Evolutionary conservation across 176 grass and related monocot genomes (phyloP), one percentile per base, ranked within the genome.

Genomic region (Raddia distichophylla): DNA sequence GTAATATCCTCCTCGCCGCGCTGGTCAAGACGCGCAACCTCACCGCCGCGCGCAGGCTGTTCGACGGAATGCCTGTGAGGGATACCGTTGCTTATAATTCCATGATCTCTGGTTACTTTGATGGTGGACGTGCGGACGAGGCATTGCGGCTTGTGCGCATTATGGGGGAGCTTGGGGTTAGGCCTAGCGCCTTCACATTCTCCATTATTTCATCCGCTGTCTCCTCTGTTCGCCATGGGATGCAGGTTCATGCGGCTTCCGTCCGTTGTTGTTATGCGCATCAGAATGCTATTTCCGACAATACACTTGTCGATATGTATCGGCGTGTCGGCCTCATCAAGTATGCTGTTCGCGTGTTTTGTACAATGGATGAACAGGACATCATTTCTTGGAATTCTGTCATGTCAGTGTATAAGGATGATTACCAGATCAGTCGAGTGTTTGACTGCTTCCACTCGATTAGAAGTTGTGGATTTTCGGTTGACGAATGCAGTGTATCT

Each of bases 251-350:
- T 20, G 90, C 86, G 1, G 77, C 88, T 18, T 75, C 80, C 5
- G 32, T 85, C 59, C 92, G 92, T n/a, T 68, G 80, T 9, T 72
- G 84, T 32, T 89, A 79, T 15, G 67, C 68, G 37, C 82, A 74
- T 61, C 13, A n/a, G 27, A 89, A 79, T 60, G 34, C 48, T 57
- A 78, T 93, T 0, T 84, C 93, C 3, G 70, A 83, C 43, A 98
- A 98, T 65, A 74, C 92, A 0, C 77, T 98, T 73, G 84, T 95
- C 40, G 74, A 84, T 68, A 91, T 95, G 92, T 93, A 98, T 77
- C 78, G 95, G 56, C 85, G 86, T 9, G 76, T 94, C 19, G 86
- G 88, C 11, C 78, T 91, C 80, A 19, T 67, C 18, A 8, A 57
- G 7, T 45, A 91, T 51, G 95, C 95, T n/a, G 64, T 22, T 7